A percentile compares a stretch with the other conserved stretches of the same genome.
phyloP scores from a whole-genome alignment of 441 rosid genomes.

The Cnidoscolus chayamansa region DNA sequence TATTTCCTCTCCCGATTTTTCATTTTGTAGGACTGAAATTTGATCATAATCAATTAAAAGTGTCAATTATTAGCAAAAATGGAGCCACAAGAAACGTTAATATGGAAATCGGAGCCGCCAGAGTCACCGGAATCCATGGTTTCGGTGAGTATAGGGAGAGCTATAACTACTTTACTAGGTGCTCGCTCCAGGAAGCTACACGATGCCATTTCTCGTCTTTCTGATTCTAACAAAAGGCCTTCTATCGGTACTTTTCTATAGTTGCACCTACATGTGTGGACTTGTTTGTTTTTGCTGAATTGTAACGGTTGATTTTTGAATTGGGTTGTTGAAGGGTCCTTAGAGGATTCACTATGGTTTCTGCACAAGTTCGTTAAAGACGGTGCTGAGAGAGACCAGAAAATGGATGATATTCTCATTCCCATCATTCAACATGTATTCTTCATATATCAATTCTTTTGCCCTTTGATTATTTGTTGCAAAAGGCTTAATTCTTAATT shows the following conservation, averaged over 20 bases:
- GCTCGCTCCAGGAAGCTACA: conserved; percentile 71
- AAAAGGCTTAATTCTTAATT: background rate
- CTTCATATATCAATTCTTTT: background rate
- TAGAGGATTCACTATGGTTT: conserved; percentile 74
- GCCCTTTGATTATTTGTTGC: background rate
- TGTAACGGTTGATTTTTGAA: background rate
- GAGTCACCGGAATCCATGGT: conserved; percentile 51
- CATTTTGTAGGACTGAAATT: background rate
- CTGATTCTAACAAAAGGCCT: conserved; percentile 36
- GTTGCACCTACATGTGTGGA: background rate
- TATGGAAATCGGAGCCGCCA: conserved; percentile 41
- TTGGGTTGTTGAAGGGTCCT: conserved; percentile 39
- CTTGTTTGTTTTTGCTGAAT: background rate
- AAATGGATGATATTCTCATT: conserved; percentile 58
- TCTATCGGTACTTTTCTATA: conserved; percentile 37
- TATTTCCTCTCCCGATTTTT: background rate
- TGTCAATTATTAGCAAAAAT: background rate
- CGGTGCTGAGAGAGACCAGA: conserved; percentile 44
- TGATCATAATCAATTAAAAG: background rate
- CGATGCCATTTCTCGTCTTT: conserved; percentile 48
- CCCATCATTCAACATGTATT: conserved; percentile 74
- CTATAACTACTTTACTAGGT: conserved; percentile 54
- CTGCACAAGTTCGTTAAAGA: conserved; percentile 56
- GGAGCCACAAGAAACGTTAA: conserved; percentile 34
- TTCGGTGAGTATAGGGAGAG: conserved; percentile 61